Conservation (phyloP, 192 early-diverging fungal genomes). For the Chytriomyces confervae region DNA sequence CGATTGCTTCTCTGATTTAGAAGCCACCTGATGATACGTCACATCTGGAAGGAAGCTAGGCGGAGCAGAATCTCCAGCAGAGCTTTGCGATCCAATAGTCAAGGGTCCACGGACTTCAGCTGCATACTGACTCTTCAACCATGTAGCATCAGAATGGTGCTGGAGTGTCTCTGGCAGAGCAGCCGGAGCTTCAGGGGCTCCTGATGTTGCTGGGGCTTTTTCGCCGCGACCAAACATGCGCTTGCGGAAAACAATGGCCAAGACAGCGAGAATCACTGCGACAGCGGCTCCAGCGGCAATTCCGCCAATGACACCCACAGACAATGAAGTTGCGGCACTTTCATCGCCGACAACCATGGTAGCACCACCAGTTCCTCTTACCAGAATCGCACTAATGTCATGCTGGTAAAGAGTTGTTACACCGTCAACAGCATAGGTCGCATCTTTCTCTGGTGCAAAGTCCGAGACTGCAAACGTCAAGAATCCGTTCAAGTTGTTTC, state of each 20-base stretch:
- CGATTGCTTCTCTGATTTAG: too few species aligned
- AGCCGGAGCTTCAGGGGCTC: background rate
- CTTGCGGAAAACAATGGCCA: background rate
- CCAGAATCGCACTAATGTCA: background rate
- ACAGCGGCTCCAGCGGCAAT: background rate
- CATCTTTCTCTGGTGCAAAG: constrained; percentile 5
- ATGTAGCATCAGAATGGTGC: background rate
- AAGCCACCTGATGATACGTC: too few species aligned
- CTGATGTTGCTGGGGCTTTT: background rate
- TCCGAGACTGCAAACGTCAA: constrained; percentile 6
- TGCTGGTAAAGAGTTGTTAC: constrained; percentile 4
- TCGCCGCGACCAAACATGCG: background rate
- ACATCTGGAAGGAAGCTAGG: too few species aligned
- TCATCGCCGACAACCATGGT: background rate
- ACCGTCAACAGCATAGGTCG: background rate
- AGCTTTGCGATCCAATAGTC: too few species aligned
- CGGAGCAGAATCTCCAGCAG: too few species aligned
- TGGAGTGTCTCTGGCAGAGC: background rate
- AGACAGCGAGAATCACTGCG: too few species aligned
- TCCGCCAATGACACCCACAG: background rate
- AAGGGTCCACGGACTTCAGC: background rate
- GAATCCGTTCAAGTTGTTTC: background rate
- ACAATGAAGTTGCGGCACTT: background rate
- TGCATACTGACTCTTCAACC: background rate
- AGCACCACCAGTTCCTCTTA: background rate